Percentiles rank a stretch among this genome's conserved stretches.
Conservation (phyloP, 2,329 filamentous ascomycete genomes). For the Paradendryphiella salina region DNA sequence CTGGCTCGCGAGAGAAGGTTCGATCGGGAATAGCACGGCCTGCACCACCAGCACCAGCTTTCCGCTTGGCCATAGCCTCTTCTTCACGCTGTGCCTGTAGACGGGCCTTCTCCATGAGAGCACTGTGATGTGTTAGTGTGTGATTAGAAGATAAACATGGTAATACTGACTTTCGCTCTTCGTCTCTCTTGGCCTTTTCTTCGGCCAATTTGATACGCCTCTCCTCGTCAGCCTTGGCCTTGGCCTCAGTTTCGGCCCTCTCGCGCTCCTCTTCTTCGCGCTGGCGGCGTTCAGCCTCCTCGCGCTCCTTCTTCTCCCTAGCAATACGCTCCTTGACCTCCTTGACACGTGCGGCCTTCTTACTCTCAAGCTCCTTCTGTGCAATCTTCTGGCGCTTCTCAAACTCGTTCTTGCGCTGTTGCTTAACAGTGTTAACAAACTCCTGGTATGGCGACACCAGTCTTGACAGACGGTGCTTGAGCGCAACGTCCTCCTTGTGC, state of each 20-base stretch:
- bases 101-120: conserved; percentile 64
- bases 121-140: conserved; percentile 53
- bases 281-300: conserved; percentile 77
- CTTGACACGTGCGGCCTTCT: conserved; percentile 85
- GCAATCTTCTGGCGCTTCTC: conserved; percentile 91
- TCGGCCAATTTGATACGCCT: conserved; percentile 73
- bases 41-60: conserved; percentile 38
- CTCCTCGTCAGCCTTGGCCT: conserved; percentile 76
- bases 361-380: conserved; percentile 88
- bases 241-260: conserved; percentile 82
- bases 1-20: conserved; percentile 43
- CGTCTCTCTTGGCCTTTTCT: conserved; percentile 65
- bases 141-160: conserved; percentile 4
- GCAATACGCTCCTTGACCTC: conserved; percentile 82
- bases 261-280: conserved; percentile 85
- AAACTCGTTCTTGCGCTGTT: conserved; percentile 90
- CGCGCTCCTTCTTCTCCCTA: conserved; percentile 79
- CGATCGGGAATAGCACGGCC: conserved; percentile 30
- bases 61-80: conserved; percentile 77
- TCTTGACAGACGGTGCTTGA: conserved; percentile 88
- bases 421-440: conserved; percentile 80
- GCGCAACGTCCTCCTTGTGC: conserved; percentile 87
- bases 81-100: conserved; percentile 81
- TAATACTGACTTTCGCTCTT: conserved; percentile 59
- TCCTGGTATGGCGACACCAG: conserved; percentile 82